Evolutionary conservation across 192 early-diverging fungal genomes (phyloP), one percentile per base, ranked within the genome.

Genomic region (Chytriomyces confervae): DNA sequence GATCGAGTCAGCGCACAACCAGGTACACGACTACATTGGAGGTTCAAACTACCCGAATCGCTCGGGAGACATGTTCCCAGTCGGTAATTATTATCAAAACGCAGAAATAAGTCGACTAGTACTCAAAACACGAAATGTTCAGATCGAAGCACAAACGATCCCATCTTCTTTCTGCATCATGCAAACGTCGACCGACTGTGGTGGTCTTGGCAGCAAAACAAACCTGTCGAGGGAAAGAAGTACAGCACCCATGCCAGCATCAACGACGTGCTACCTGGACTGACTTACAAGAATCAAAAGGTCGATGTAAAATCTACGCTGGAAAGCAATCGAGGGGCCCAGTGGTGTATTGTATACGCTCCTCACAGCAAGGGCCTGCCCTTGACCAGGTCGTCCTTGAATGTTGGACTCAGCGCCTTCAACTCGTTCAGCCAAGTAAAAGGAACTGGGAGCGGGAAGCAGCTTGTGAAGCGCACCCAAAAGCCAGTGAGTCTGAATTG

Each of bases 81-180:
- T 69, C 67, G 27, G 11, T 36, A 36, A 36, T 36, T 36, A 36
- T 36, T 4, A 36, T 2, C 36, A 36, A 36, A 1, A 36, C 36
- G 4, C 36, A 36, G 36, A 36, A 36, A 3, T 36, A 36, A 36
- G 3, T 2, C 36, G 36, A 36, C 36, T 3, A 4, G 36, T 36
- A 36, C 13, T 10, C 2, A n/a, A 69, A 1, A 20, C 16, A 20
- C 80, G 85, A 87, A 36, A 2, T 36, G 3, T 36, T 36, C 36
- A 36, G 36, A 36, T 11, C 44, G 67, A 11, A 73, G 69, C 10
- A 79, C 86, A 48, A 86, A 86, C 76, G 91, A 92, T 77, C 88
- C 87, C 61, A 81, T 88, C 73, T 92, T 92, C 80, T 91, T 85
- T 72, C 72, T 92, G 45, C 89, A 92, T 77, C 91, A 92, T 79